Base-by-base conservation (phyloP, 2,329 filamentous ascomycete species). In the Diaporthe vaccinii region DNA sequence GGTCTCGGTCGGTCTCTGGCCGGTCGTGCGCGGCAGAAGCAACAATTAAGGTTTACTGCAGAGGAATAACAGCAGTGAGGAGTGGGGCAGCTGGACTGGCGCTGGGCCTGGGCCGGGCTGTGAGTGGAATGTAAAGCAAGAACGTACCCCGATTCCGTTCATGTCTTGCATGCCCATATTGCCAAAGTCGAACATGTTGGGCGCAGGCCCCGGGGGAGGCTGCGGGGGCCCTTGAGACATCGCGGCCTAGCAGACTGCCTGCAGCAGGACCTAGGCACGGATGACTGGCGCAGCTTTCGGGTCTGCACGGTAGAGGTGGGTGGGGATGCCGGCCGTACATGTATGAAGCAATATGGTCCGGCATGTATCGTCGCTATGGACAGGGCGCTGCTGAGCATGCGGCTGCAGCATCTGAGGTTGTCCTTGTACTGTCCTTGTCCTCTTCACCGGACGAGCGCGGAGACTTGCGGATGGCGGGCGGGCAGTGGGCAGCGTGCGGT, bases 221-320 rank as follows among this genome's bases (percentile, higher is more conserved):
- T 73, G 77, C 59, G 73, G 75, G 69, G 65, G 75, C 10, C 75
- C 76, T 57, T 78, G 77, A 75, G 77, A 77, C 77, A 78, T 78
- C 44, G 72, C 65, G 41, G 59, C 49, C 46, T 22, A 55, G 49
- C 20, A 39, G 39, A 31, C 57, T 31, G 49, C 10, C 46, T 59
- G 34, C 25, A 65, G 41, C 8, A 71, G 53, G 53, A 39, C 57
- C 44, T 28, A 39, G 53, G 31, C 44, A 34, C 61, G 61, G 61
- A 65, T 49, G 61, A 65, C 61, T 49, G 61, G 57, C 62, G 70
- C 70, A 73, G 58, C 70, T 73, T 44, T 46, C 58, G 36, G 62
- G 39, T 49, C 44, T 55, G 34, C 61, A 65, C 61, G 61, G 39
- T 34, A 34, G n/a, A 25, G 41, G 34, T 46, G 31, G 28, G 36